A percentile compares a stretch with the other conserved stretches of the same genome.
These are phyloP conservation scores for Eucalyptus microcorys DNA, from an alignment of 345 rosid species.

Conservation along the genomic window DNA sequence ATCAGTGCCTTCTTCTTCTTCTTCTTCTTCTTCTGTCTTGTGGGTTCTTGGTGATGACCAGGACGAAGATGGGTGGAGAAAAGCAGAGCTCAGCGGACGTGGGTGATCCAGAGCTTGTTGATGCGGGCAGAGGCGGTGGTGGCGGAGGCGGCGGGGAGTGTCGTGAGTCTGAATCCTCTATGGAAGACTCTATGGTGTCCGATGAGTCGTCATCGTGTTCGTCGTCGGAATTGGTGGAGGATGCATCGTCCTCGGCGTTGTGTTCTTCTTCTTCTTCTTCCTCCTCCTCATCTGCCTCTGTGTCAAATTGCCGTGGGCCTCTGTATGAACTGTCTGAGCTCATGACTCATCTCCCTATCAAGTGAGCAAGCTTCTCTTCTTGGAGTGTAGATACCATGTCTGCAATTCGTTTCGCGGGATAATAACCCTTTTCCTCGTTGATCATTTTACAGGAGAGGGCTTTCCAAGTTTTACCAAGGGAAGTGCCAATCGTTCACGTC, in stretches of 20 bases:
- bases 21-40: background rate
- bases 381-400: too few species aligned
- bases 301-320: slow-evolving; percentile 22
- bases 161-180: slow-evolving; percentile 13
- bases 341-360: slow-evolving; percentile 63
- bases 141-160: background rate
- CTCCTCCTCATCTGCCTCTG: slow-evolving; percentile 15
- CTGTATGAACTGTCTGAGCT: slow-evolving; percentile 56
- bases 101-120: background rate
- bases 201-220: slow-evolving; percentile 18
- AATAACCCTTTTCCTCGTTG: background rate
- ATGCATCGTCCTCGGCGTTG: slow-evolving; percentile 10
- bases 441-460: slow-evolving; percentile 40
- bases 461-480: slow-evolving; percentile 70
- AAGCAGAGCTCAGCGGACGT: background rate
- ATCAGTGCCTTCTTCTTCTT: background rate
- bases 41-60: background rate
- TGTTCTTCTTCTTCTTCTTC: background rate
- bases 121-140: background rate
- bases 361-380: slow-evolving; percentile 18
- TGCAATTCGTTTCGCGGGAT: background rate
- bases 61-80: background rate
- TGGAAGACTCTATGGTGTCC: slow-evolving; percentile 13
- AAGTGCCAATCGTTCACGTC: slow-evolving; percentile 78
- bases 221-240: slow-evolving; percentile 45